A percentile compares a stretch with the other conserved stretches of the same genome.
These are phyloP conservation scores for Annulohypoxylon moriforme DNA, from an alignment of 495 filamentous ascomycete genomes.

Conservation along the genomic window DNA sequence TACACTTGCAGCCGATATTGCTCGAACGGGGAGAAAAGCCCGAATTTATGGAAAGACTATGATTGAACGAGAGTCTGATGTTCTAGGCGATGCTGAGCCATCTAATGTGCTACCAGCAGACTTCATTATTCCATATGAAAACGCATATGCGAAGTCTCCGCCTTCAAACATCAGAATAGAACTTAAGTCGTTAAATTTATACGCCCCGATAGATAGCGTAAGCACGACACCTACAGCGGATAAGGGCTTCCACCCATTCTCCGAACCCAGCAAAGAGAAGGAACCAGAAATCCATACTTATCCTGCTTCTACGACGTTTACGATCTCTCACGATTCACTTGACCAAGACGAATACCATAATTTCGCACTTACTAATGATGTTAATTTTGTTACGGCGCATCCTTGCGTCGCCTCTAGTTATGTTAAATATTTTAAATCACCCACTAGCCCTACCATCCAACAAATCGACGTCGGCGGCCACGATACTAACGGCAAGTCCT, in stretches of 20 bases:
- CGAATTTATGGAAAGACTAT: conserved; percentile 59
- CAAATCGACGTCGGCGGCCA: conserved; percentile 60
- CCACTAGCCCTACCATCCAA: conserved; percentile 62
- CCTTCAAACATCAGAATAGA: conserved; percentile 54
- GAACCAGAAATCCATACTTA: conserved; percentile 57
- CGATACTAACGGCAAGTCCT: conserved; percentile 54
- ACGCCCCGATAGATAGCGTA: conserved; percentile 49
- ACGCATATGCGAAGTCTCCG: conserved; percentile 56
- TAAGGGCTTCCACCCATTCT: conserved; percentile 47
- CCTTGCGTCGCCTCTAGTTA: conserved; percentile 69
- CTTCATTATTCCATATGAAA: conserved; percentile 67
- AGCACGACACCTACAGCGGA: conserved; percentile 52
- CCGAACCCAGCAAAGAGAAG: conserved; percentile 49
- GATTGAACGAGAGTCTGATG: conserved; percentile 63
- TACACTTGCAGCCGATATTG: conserved; percentile 52
- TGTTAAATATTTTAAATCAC: conserved; percentile 60
- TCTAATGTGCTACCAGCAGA: conserved; percentile 65
- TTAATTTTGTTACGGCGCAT: conserved; percentile 73
- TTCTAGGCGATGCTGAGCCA: conserved; percentile 62
- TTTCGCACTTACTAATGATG: conserved; percentile 68
- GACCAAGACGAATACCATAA: conserved; percentile 54
- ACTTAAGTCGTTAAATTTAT: conserved; percentile 58
- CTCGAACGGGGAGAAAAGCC: conserved; percentile 57
- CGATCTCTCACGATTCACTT: conserved; percentile 53
- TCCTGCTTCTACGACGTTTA: conserved; percentile 65